Evolutionary conservation across 768 basidiomycete species (phyloP), one percentile per base, ranked within the genome.

Genomic region (Pulveroboletus sp.): DNA sequence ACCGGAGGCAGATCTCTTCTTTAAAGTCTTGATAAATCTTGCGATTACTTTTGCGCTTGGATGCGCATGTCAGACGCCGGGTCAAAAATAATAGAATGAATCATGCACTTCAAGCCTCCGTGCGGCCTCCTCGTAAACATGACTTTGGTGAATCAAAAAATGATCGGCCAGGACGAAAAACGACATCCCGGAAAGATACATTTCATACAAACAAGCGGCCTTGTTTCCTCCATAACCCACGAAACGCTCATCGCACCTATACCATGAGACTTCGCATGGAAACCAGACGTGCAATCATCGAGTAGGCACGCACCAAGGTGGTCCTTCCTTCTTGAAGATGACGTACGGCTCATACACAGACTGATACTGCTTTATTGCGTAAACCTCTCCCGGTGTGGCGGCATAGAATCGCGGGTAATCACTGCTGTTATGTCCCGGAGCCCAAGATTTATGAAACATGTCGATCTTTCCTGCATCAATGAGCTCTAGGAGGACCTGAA

Each of bases 211-310:
- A 62, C 92, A 93, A 10, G 93, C 91, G 2, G 92, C 92, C 66
- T 94, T 94, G 73, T 94, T 94, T 2, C 83, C 89, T 5, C 92
- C 92, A 64, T 93, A 93, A 2, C 92, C 92, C 39, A 92, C 77
- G 61, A 94, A 94, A 29, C 90, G 80, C 63, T 93, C 90, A 59
- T 93, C 90, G 60, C 91, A 93, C 89, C 89, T 91, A 30, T 7
- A 7, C n/a, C 23, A 51, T 36, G 19, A 43, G 11, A n/a, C 19
- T 14, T 6, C 27, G 19, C 9, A 26, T 30, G 35, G 31, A 19
- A 31, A n/a, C n/a, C 16, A 24, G 9, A 16, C 26, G 2, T 24
- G 17, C 23, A n/a, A 24, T 36, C 13, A 8, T 45, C 39, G 46
- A 38, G 32, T 53, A 19, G 23, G 26, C 12, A 59, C 74, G 31